Evolutionary conservation across 352 stramenopile genomes (phyloP).

Genomic region (Pythium plurisporium): DNA sequence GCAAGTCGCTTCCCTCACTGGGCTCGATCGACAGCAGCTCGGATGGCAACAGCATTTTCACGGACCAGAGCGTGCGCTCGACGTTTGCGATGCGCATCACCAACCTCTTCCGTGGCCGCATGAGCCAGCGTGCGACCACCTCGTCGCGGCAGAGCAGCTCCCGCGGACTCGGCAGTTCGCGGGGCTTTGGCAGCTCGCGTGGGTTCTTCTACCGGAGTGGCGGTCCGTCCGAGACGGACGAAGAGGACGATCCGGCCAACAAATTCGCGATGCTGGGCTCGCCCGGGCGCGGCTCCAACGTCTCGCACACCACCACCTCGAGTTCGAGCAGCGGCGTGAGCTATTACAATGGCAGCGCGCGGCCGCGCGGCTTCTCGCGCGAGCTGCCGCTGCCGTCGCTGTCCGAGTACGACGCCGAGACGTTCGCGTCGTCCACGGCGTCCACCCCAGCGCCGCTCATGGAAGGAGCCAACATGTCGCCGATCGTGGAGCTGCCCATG

Average conservation of each 20-base stretch:
- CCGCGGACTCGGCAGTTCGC: slow-evolving; percentile 5
- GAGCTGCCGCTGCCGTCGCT: slow-evolving; percentile 52
- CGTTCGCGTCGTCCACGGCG: slow-evolving; percentile 24
- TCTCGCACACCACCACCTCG: slow-evolving; percentile 13
- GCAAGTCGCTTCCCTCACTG: slow-evolving; percentile 27
- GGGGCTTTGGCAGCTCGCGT: slow-evolving; percentile 15
- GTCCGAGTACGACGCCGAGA: slow-evolving; percentile 47
- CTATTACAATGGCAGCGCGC: slow-evolving; percentile 24
- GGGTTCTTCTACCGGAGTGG: slow-evolving; percentile 22
- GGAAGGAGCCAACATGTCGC: slow-evolving; percentile 37
- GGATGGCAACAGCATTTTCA: slow-evolving; percentile 41
- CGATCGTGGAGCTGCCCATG: slow-evolving; percentile 40
- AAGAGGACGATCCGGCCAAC: slow-evolving; percentile 18
- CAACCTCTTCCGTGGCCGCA: slow-evolving; percentile 60
- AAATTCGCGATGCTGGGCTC: slow-evolving; percentile 30
- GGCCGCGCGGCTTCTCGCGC: slow-evolving; percentile 26
- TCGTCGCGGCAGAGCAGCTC: slow-evolving; percentile 15
- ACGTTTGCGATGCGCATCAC: slow-evolving; percentile 54
- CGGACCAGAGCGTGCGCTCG: slow-evolving; percentile 23
- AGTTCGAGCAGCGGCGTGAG: slow-evolving; percentile 27
- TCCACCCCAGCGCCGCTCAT: slow-evolving; percentile 31
- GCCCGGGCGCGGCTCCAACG: slow-evolving; percentile 7
- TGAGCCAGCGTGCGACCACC: slow-evolving; percentile 10
- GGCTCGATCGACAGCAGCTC: slow-evolving; percentile 65
- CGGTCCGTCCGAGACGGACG: slow-evolving; percentile 2